Percentiles rank a stretch among this genome's conserved stretches.
These are phyloP conservation scores for Pyrenopolyporus hunteri DNA, from an alignment of 495 filamentous ascomycete genomes.

Conservation along the genomic window DNA sequence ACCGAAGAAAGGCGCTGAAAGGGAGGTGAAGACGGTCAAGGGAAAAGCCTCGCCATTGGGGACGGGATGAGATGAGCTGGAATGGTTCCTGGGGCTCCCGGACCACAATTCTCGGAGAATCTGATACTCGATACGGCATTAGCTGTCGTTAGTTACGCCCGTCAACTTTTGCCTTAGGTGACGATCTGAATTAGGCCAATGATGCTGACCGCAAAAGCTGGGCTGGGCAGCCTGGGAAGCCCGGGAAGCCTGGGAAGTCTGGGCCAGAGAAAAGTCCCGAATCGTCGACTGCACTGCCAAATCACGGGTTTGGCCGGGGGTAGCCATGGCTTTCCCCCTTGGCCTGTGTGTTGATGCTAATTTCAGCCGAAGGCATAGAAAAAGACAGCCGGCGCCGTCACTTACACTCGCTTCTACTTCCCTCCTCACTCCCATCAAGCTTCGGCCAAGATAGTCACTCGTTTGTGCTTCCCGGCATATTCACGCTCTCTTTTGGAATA, in stretches of 20 bases:
- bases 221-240: no score
- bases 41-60: conserved; percentile 31
- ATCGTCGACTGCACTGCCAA: conserved; percentile 14
- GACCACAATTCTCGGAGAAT: no score
- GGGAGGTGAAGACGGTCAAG: conserved; percentile 19
- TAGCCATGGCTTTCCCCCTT: conserved; percentile 22
- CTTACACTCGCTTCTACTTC: not conserved
- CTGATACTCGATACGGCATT: no score
- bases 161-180: not conserved
- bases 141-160: no score
- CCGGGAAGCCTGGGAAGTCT: no score
- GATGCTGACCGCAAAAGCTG: conserved; percentile 29
- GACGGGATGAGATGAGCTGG: no score
- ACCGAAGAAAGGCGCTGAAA: conserved; percentile 5
- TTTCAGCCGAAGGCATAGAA: conserved; percentile 40
- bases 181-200: conserved; percentile 38
- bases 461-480: conserved; percentile 40
- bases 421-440: conserved; percentile 39
- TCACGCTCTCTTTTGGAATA: conserved; percentile 39
- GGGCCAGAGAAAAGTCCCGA: conserved; percentile 8
- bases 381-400: conserved; percentile 35
- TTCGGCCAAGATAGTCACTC: conserved; percentile 41
- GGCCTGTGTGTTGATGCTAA: conserved; percentile 30
- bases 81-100: conserved; percentile 10
- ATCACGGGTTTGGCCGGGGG: conserved; percentile 35